Base-by-base conservation (phyloP, 805 yeast genomes). In the Yarrowia porcina region DNA sequence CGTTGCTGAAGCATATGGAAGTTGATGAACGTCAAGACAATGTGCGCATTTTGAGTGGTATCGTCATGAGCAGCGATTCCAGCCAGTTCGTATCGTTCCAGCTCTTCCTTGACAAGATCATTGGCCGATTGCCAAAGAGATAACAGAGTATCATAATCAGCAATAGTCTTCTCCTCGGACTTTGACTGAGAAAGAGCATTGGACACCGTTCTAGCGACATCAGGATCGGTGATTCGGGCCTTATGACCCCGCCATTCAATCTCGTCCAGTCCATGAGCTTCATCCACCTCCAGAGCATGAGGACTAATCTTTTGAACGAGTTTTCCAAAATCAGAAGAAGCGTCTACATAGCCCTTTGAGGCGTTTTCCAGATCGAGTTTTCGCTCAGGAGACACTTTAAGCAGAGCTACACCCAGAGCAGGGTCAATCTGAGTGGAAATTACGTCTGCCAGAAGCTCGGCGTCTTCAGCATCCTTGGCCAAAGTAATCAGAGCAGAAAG, bases 11-110 rank as follows among this genome's bases (percentile, higher is more conserved):
- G 75, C 65, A 83, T 76, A 68, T 84, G 82, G 76, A 88, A 93
- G 68, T 83, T 84, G 69, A 91, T 82, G 73, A 81, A 93, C 0
- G 97, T 88, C 63, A 84, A 76, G 44, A 91, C 74, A 66, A 93
- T 85, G 69, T 91, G 89, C 65, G 86, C 82, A 67, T 86, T 83
- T 72, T 90, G 90, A 52, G 82, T 82, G 61, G 80, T 83, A 56
- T 82, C 84, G 47, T 79, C 82, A 63, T 82, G 63, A 18, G 52
- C 56, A 4, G 52, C 63, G 23, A 47, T 27, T 8, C 36, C 81
- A 20, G 71, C 71, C 0, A 69, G 63, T 32, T 71, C 71, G 54
- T 72, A 75, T 65, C 83, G 81, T 8, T 79, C 81, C 67, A 87
- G 78, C 67, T 82, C 85, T 15, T 75, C 76, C 61, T 76, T 76